phyloP scores from a whole-genome alignment of 2,329 filamentous ascomycete species.

The Pyricularia pennisetigena region DNA sequence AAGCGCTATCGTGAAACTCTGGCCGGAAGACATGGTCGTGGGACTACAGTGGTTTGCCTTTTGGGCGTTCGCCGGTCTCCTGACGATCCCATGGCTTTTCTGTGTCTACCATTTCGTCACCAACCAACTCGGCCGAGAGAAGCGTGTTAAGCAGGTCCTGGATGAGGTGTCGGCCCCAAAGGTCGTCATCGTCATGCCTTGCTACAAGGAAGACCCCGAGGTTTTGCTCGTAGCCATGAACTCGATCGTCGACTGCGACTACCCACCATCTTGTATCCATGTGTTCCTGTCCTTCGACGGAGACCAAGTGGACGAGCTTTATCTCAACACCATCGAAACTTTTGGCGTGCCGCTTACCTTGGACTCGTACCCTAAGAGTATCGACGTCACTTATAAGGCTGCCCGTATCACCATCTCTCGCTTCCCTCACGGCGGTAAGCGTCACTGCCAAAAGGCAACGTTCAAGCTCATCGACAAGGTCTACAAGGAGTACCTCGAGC shows the following conservation, averaged over 20 bases:
- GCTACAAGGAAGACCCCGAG: conserved; percentile 84
- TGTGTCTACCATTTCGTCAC: conserved; percentile 89
- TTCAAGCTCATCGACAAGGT: conserved; percentile 91
- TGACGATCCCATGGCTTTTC: conserved; percentile 86
- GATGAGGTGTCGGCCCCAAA: conserved; percentile 85
- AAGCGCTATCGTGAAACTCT: conserved; percentile 57
- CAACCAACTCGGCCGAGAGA: conserved; percentile 71
- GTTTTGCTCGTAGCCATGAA: conserved; percentile 78
- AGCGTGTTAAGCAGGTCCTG: conserved; percentile 72
- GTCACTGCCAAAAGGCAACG: conserved; percentile 86
- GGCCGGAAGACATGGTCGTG: conserved; percentile 57
- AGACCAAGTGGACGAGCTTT: conserved; percentile 79
- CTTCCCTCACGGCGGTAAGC: conserved; percentile 88
- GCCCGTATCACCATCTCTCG: conserved; percentile 84
- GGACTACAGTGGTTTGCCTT: conserved; percentile 92
- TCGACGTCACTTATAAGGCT: conserved; percentile 76
- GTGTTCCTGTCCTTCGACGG: conserved; percentile 95
- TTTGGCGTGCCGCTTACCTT: conserved; percentile 72
- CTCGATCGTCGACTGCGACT: conserved; percentile 89
- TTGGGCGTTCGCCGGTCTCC: conserved; percentile 77
- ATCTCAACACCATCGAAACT: conserved; percentile 74
- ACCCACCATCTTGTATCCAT: conserved; percentile 84
- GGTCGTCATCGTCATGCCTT: conserved; percentile 93
- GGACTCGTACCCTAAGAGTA: conserved; percentile 75
- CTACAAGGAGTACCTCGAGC: conserved; percentile 75